These are phyloP conservation scores for Gonapodya prolifera DNA, from an alignment of 192 early-diverging fungal genomes.

Conservation along the genomic window DNA sequence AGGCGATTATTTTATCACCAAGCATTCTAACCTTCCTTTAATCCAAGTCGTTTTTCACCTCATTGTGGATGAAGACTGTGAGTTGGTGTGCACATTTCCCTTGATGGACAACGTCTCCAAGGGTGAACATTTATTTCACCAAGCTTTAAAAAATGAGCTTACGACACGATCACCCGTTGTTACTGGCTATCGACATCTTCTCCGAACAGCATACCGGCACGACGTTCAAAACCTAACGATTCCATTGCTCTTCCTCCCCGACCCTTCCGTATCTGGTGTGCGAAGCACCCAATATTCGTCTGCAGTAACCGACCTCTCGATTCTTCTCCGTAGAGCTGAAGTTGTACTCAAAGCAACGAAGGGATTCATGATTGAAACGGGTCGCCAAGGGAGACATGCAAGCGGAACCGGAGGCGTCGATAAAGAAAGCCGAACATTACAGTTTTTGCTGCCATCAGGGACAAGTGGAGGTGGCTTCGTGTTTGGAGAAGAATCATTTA, in stretches of 20 bases:
- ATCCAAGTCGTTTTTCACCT: conserved; percentile 65
- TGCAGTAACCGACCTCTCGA: neutral
- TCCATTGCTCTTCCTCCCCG: conserved; percentile 53
- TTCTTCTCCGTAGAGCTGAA: conserved; percentile 12
- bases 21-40: conserved; percentile 61
- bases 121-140: conserved; percentile 1
- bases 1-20: conserved; percentile 61
- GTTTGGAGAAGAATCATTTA: conserved; percentile 10
- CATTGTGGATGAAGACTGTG: conserved; percentile 43
- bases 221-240: conserved; percentile 50
- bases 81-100: neutral
- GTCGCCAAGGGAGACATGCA: conserved; percentile 11
- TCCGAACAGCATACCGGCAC: conserved; percentile 39
- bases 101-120: neutral
- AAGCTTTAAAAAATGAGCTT: conserved; percentile 11
- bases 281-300: too few relatives aligned
- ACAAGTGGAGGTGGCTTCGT: neutral
- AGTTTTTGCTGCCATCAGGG: conserved; percentile 14
- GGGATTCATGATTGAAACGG: conserved; percentile 19
- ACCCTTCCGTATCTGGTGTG: conserved; percentile 2
- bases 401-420: conserved; percentile 14
- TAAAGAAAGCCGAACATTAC: conserved; percentile 2
- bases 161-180: conserved; percentile 23
- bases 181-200: conserved; percentile 46
- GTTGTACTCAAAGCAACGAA: conserved; percentile 21